These are phyloP conservation scores for Medicago ruthenica DNA, from an alignment of 306 rosid species.

Conservation along the genomic window DNA sequence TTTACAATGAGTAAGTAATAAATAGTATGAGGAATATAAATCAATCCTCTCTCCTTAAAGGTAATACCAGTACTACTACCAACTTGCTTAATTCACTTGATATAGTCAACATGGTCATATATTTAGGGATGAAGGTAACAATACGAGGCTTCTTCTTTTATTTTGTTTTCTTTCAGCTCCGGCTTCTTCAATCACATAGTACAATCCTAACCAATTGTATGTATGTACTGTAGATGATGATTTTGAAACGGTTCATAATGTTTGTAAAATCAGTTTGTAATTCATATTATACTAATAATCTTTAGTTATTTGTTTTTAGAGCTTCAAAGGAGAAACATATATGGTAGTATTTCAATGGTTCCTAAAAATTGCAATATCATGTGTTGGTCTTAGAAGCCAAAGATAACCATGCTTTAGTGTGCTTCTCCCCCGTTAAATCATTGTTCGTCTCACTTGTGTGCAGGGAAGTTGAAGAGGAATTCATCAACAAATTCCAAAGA, in stretches of 20 bases:
- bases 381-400: slow-evolving; percentile 24
- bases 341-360: slow-evolving; percentile 13
- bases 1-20: too few species aligned
- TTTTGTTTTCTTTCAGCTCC: not conserved
- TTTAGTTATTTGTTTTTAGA: slow-evolving; percentile 2
- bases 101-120: not conserved
- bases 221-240: slow-evolving; percentile 3
- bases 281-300: slow-evolving; percentile 20
- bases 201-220: slow-evolving; percentile 7
- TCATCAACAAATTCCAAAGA: slow-evolving; percentile 65
- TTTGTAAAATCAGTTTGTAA: not conserved
- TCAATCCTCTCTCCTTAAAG: too few species aligned
- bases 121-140: not conserved
- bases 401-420: slow-evolving; percentile 21
- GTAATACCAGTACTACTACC: too few species aligned
- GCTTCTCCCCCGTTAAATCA: slow-evolving; percentile 27
- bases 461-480: slow-evolving; percentile 62
- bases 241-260: not conserved
- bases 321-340: slow-evolving; percentile 11
- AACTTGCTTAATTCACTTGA: not conserved
- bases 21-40: too few species aligned
- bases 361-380: not conserved
- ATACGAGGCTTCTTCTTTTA: not conserved
- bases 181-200: slow-evolving; percentile 27
- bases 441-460: slow-evolving; percentile 34